A percentile compares a stretch with the other conserved stretches of the same genome.
phyloP scores from a whole-genome alignment of 2,329 filamentous ascomycete genomes.

The Drechslerella dactyloides region DNA sequence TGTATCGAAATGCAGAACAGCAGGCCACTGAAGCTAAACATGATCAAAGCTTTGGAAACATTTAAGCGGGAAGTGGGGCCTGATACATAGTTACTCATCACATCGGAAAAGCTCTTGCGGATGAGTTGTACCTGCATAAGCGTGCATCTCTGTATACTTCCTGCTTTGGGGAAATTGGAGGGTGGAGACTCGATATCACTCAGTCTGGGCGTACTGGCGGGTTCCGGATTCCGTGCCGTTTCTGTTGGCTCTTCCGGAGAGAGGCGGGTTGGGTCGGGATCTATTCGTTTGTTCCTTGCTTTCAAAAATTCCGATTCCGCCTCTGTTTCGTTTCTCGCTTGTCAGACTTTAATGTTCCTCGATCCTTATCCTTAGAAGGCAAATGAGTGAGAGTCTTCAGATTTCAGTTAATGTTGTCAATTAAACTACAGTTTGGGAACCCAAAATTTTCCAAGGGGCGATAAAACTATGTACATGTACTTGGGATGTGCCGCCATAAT shows the following conservation, averaged over 20 bases:
- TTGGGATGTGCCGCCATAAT: background rate
- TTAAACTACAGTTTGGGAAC: too few species aligned
- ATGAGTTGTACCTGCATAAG: conserved; percentile 27
- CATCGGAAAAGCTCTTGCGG: background rate
- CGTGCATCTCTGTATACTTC: background rate
- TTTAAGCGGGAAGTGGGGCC: background rate
- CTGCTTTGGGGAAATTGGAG: background rate
- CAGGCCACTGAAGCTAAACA: background rate
- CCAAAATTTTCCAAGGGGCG: background rate
- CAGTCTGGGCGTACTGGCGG: background rate
- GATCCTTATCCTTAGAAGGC: background rate
- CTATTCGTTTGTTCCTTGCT: background rate
- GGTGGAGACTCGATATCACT: background rate
- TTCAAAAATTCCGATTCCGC: background rate
- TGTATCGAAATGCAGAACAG: background rate
- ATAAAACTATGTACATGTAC: background rate
- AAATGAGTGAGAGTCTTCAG: background rate
- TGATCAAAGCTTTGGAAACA: background rate
- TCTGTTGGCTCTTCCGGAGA: conserved; percentile 6
- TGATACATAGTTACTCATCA: background rate
- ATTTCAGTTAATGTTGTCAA: background rate
- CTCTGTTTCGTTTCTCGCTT: conserved; percentile 32
- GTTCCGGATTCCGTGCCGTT: conserved; percentile 11
- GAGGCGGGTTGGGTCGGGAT: conserved; percentile 1
- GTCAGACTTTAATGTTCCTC: conserved; percentile 11